Conservation (phyloP, 192 early-diverging fungal genomes). For the Spizellomyces punctatus region DNA sequence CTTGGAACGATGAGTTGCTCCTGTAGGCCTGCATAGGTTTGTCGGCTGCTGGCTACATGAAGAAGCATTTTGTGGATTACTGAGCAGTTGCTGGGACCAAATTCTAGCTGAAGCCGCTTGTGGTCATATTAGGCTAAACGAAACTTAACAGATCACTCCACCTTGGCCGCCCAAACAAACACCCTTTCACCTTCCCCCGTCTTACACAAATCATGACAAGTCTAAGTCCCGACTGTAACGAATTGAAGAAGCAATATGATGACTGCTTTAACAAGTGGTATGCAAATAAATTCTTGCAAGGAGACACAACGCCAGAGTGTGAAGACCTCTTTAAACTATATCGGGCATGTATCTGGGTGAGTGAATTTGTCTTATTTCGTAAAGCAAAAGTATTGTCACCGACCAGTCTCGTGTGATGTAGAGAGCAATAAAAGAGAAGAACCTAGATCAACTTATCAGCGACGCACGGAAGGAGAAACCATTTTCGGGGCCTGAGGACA, state of each 20-base stretch:
- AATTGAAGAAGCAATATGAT: slow-evolving; percentile 74
- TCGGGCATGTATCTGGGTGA: slow-evolving; percentile 80
- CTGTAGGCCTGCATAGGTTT: too few relatives aligned
- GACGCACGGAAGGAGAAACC: slow-evolving; percentile 83
- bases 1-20: too few relatives aligned
- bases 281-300: slow-evolving; percentile 90
- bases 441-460: slow-evolving; percentile 78
- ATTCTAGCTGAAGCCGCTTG: too few relatives aligned
- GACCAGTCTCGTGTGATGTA: slow-evolving; percentile 22
- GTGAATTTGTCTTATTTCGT: not conserved
- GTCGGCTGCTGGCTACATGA: too few relatives aligned
- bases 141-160: too few relatives aligned
- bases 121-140: too few relatives aligned
- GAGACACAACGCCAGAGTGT: slow-evolving; percentile 77
- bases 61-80: too few relatives aligned
- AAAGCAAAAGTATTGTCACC: not conserved
- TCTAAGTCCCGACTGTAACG: slow-evolving; percentile 43
- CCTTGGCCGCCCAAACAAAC: too few relatives aligned
- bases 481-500: slow-evolving; percentile 26
- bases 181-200: too few relatives aligned
- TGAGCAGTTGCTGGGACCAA: too few relatives aligned
- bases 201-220: slow-evolving; percentile 25
- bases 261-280: slow-evolving; percentile 96
- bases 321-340: slow-evolving; percentile 84
- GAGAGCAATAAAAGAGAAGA: slow-evolving; percentile 78